These are phyloP conservation scores for Neoscytalidium dimidiatum DNA, from an alignment of 2,329 filamentous ascomycete species.

Conservation along the genomic window DNA sequence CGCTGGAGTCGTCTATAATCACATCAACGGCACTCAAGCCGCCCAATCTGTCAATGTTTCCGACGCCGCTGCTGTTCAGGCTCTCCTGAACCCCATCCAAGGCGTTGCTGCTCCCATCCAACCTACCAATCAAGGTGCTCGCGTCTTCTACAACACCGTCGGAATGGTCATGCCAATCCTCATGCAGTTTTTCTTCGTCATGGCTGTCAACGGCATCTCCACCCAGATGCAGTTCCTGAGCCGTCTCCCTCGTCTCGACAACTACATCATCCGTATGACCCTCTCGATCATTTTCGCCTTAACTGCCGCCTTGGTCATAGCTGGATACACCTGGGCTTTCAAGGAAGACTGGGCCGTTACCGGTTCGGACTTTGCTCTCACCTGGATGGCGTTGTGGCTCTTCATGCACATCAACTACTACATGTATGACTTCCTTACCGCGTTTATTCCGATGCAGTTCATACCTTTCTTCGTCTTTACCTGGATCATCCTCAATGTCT, in stretches of 20 bases:
- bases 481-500: slow-evolving; percentile 46
- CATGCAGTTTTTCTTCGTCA: slow-evolving; percentile 52
- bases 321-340: slow-evolving; percentile 48
- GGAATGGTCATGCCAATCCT: slow-evolving; percentile 49
- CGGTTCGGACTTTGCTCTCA: slow-evolving; percentile 39
- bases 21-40: slow-evolving; percentile 34
- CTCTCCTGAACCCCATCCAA: slow-evolving; percentile 43
- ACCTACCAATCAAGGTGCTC: slow-evolving; percentile 43
- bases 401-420: slow-evolving; percentile 46
- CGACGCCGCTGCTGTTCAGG: slow-evolving; percentile 35
- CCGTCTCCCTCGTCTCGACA: slow-evolving; percentile 25
- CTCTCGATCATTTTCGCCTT: slow-evolving; percentile 37
- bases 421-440: slow-evolving; percentile 42
- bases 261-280: slow-evolving; percentile 29
- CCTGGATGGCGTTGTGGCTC: slow-evolving; percentile 46
- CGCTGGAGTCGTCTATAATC: slow-evolving; percentile 37
- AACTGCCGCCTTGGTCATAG: slow-evolving; percentile 37
- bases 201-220: slow-evolving; percentile 47
- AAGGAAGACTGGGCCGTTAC: slow-evolving; percentile 39
- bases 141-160: slow-evolving; percentile 49
- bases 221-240: slow-evolving; percentile 27
- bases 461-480: slow-evolving; percentile 46
- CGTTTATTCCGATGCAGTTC: slow-evolving; percentile 39
- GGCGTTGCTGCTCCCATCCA: slow-evolving; percentile 41
- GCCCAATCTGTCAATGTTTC: slow-evolving; percentile 29